Evolutionary conservation across 2,329 filamentous ascomycete genomes (phyloP).

Genomic region (Fusarium sulawesiense): DNA sequence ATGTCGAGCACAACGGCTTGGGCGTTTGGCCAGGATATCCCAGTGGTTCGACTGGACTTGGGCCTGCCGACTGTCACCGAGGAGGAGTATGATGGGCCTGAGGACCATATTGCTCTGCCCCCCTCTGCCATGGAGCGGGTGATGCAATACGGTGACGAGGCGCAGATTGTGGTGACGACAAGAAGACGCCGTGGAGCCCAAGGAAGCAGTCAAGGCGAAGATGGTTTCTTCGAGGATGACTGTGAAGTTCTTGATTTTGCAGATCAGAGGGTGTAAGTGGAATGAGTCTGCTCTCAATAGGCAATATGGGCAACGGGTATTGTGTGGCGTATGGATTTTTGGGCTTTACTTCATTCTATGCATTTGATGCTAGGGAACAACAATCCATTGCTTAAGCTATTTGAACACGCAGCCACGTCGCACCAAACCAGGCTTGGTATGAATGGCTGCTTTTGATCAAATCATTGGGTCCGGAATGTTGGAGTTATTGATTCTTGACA

Average conservation of each 20-base stretch:
- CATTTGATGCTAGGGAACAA: slow-evolving; percentile 25
- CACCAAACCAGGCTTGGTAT: slow-evolving; percentile 19
- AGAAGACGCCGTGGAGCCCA: slow-evolving; percentile 71
- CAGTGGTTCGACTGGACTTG: slow-evolving; percentile 63
- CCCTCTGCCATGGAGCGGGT: slow-evolving; percentile 73
- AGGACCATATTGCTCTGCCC: slow-evolving; percentile 69
- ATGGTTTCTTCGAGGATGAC: slow-evolving; percentile 91
- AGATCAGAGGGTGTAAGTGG: slow-evolving; percentile 69
- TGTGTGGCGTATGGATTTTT: slow-evolving; percentile 27
- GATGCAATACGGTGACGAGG: slow-evolving; percentile 70
- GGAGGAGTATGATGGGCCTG: slow-evolving; percentile 64
- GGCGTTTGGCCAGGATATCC: slow-evolving; percentile 71
- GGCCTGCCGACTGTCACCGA: slow-evolving; percentile 60
- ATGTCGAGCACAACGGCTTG: slow-evolving; percentile 53
- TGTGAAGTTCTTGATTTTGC: slow-evolving; percentile 93
- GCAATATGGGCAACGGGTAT: slow-evolving; percentile 13
- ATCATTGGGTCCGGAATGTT: slow-evolving; percentile 37
- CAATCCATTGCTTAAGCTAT: slow-evolving; percentile 25
- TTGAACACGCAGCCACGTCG: slow-evolving; percentile 26
- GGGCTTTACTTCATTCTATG: slow-evolving; percentile 40
- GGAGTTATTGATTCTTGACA: slow-evolving; percentile 47
- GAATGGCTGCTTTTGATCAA: slow-evolving; percentile 36
- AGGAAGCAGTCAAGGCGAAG: slow-evolving; percentile 66
- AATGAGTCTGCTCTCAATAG: slow-evolving; percentile 3
- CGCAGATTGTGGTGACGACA: slow-evolving; percentile 86